Base-by-base conservation (phyloP, 257 asterid genomes). In the Rubia yunnanensis region DNA sequence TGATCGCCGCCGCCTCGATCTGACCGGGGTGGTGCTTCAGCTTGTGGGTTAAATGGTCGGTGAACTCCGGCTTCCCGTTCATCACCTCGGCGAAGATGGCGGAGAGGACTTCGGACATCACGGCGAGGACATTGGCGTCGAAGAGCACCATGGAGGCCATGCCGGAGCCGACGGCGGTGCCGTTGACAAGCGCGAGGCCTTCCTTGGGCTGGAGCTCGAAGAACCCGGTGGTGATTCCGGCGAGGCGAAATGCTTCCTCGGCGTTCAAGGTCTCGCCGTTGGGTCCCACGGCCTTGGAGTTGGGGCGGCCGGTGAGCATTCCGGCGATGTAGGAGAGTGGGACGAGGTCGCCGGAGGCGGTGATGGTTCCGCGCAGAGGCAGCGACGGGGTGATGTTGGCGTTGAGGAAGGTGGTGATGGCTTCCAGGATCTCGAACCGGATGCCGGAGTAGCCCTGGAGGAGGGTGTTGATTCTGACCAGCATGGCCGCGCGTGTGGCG, bases 391-490 rank as follows among this genome's bases (percentile, higher is more conserved):
- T 82, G 31, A 82, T 66, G 70, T 82, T 79, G 77, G 44, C 65
- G 79, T 82, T 82, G 8, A 82, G 73, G 74, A 82, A 66, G 27
- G 78, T 74, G 49, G 86, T 55, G n/a, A 82, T 82, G 22, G 84
- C 84, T 72, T 82, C 86, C 71, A 82, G 52, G 60, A 82, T 79
- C 34, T 82, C 86, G 26, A 82, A 82, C 56, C 84, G 63, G 63
- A 82, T 79, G 17, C 86, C 86, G 26, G 86, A 82, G 50, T 79
- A 82, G 0, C 86, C 86, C 67, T 82, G 86, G 36, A 82, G 82
- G 20, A 82, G 77, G 32, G 86, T 82, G 69, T 82, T 82, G 79
- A 79, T 74, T 70, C 84, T 74, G 2, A 82, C 86, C 2, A 82
- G 80, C 86, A 82, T 82, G 22, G 84, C 82, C 20, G 86, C 86